These are phyloP conservation scores for Hymenoscyphus fraxineus DNA, from an alignment of 2,329 filamentous ascomycete species.

Conservation along the genomic window DNA sequence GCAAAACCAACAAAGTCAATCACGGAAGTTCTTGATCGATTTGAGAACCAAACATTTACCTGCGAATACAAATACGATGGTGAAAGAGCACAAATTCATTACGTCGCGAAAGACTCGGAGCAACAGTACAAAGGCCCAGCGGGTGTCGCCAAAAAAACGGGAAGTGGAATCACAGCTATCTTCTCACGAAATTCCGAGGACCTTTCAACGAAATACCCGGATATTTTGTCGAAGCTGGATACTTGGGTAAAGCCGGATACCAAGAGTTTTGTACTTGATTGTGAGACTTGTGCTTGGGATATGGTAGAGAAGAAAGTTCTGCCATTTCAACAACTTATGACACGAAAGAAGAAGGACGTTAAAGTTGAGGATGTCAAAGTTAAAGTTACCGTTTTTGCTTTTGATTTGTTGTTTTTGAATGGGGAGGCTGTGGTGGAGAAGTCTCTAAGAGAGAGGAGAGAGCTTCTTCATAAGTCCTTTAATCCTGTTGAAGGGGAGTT, in stretches of 20 bases:
- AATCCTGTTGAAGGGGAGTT: slow-evolving; percentile 82
- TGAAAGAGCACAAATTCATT: slow-evolving; percentile 97
- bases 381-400: slow-evolving; percentile 95
- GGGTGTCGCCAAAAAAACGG: slow-evolving; percentile 53
- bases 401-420: slow-evolving; percentile 90
- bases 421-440: slow-evolving; percentile 87
- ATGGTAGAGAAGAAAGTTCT: slow-evolving; percentile 90
- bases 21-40: slow-evolving; percentile 93
- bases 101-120: slow-evolving; percentile 76
- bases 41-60: slow-evolving; percentile 91
- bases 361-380: slow-evolving; percentile 93
- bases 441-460: slow-evolving; percentile 76
- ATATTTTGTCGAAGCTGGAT: slow-evolving; percentile 83
- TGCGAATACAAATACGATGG: slow-evolving; percentile 99
- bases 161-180: slow-evolving; percentile 74
- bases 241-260: slow-evolving; percentile 88
- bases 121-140: slow-evolving; percentile 63
- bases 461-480: slow-evolving; percentile 71
- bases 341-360: slow-evolving; percentile 94
- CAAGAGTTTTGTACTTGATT: slow-evolving; percentile 96
- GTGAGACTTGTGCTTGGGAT: slow-evolving; percentile 97
- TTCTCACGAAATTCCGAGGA: slow-evolving; percentile 98
- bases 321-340: slow-evolving; percentile 98
- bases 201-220: slow-evolving; percentile 94
- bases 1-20: slow-evolving; percentile 98